These are phyloP conservation scores for Camellia sinensis DNA, from an alignment of 148 eudicot species.

Conservation along the genomic window DNA sequence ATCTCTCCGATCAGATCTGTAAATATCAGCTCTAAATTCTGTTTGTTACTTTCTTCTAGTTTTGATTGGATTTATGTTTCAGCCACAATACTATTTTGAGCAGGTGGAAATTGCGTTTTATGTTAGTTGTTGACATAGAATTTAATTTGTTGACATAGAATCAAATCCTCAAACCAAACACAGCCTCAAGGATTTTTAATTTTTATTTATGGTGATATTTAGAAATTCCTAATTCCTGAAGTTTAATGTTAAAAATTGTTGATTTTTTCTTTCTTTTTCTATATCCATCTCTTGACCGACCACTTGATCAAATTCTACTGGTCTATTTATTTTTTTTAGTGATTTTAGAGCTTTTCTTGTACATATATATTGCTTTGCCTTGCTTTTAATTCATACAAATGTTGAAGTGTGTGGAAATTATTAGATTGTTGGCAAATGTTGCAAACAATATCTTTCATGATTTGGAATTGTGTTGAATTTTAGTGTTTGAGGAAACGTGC, in stretches of 20 bases:
- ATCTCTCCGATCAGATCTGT: no score
- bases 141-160: no score
- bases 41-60: no score
- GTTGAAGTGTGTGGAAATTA: background rate
- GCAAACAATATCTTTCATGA: background rate
- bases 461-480: background rate
- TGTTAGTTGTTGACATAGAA: no score
- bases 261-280: background rate
- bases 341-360: no score
- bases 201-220: background rate
- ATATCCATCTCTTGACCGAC: no score
- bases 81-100: no score
- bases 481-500: slow-evolving; percentile 1
- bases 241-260: background rate
- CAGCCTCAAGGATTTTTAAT: background rate
- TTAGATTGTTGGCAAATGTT: background rate
- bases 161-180: no score
- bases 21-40: no score
- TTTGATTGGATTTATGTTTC: no score
- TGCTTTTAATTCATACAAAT: background rate
- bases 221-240: background rate
- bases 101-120: no score
- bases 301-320: no score
- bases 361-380: background rate
- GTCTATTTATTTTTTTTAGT: background rate